phyloP scores from a whole-genome alignment of 2,329 filamentous ascomycete genomes.

The Fusarium equiseti region DNA sequence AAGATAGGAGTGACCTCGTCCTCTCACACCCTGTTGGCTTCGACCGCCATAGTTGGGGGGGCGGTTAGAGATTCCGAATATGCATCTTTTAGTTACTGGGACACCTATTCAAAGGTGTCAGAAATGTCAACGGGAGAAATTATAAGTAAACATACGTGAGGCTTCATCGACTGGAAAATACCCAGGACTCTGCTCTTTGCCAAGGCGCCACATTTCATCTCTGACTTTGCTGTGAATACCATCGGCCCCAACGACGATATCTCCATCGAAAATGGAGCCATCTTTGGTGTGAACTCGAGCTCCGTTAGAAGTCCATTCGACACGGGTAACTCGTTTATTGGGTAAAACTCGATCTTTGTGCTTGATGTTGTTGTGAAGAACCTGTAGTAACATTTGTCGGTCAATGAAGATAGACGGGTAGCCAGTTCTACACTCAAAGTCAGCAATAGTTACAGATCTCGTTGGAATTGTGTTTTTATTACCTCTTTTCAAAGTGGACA shows the following conservation, averaged over 20 bases:
- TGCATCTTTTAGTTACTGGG: slow-evolving; percentile 1
- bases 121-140: too few species aligned
- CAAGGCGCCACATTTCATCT: neutral
- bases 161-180: neutral
- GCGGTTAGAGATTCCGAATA: neutral
- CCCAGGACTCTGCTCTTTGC: neutral
- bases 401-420: neutral
- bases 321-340: neutral
- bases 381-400: neutral
- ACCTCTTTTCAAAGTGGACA: neutral
- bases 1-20: neutral
- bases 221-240: neutral
- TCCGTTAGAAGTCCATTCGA: neutral
- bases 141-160: neutral
- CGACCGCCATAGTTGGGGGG: neutral
- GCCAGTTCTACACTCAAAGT: neutral
- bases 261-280: neutral
- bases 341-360: neutral
- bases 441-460: neutral
- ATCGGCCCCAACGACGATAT: slow-evolving; percentile 4
- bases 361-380: neutral
- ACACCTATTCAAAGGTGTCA: neutral
- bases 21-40: neutral
- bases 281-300: neutral
- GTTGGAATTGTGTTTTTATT: fast-evolving